Base-by-base conservation (phyloP, 225 moss, liverwort and hornwort genomes). In the Takakia lepidozioides region DNA sequence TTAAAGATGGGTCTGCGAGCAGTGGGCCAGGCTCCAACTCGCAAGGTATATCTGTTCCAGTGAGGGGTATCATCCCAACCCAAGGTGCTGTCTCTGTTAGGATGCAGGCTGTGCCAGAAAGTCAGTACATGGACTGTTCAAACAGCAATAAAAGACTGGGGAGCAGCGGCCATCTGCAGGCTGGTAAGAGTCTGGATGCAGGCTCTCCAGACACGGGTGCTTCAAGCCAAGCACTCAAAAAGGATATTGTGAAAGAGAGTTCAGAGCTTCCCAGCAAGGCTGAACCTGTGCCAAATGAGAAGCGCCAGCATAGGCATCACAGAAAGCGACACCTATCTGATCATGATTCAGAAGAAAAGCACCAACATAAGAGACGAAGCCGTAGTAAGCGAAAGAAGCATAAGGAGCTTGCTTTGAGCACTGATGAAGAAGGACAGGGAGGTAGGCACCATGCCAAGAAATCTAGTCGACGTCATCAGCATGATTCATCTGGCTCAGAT, bases 321-420 rank as follows among this genome's bases (percentile, higher is more conserved):
- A 32, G 11, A 11, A 32, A 11, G 32, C 7, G 11, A 32, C 7
- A 32, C n/a, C n/a, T n/a, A 11, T 32, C 32, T 32, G 11, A 32
- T 32, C 8, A 6, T 10, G 42, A 30, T 32, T 51, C 64, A 40
- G 65, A 61, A 29, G 71, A 57, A 28, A 55, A 30, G 17, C 46
- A 40, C 46, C 58, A 64, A 36, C 63, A 55, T 18, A 42, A 51
- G 38, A 68, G 59, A 51, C 50, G 43, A 6, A 54, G 57, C 32
- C 54, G 54, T 47, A 57, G 43, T 32, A 70, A 66, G 49, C 69
- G 56, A 47, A 69, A 27, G 41, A 69, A 66, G 54, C 57, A 49
- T n/a, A 45, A 27, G 2, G 64, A 62, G 11, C 18, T 7, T 5
- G 50, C 60, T 41, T 51, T 29, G 14, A 65, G 49, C 30, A 63